phyloP scores from a whole-genome alignment of 805 yeast species.

The Wickerhamomyces bisporus region DNA sequence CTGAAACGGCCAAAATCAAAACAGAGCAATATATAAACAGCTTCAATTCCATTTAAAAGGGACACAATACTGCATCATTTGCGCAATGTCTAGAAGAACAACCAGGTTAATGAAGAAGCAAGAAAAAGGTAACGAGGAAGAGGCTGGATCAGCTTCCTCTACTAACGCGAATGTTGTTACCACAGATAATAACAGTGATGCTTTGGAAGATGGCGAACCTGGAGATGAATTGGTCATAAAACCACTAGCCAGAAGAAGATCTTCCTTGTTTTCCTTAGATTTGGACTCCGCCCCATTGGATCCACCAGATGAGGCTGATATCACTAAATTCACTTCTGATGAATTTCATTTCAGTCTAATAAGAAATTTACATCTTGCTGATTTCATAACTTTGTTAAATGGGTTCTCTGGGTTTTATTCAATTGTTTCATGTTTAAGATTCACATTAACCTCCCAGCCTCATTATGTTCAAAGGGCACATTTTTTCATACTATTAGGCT shows the following conservation, averaged over 20 bases:
- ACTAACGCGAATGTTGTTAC: no score
- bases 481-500: slow-evolving; percentile 82
- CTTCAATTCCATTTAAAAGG: no score
- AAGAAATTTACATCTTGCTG: slow-evolving; percentile 89
- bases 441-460: slow-evolving; percentile 60
- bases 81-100: background rate
- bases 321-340: slow-evolving; percentile 76
- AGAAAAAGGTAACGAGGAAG: background rate
- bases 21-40: background rate
- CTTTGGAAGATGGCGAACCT: background rate
- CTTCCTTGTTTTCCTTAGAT: slow-evolving; percentile 49
- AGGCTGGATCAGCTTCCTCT: no score
- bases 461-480: slow-evolving; percentile 84
- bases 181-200: slow-evolving; percentile 1
- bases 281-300: slow-evolving; percentile 46
- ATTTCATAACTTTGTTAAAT: slow-evolving; percentile 88
- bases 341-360: slow-evolving; percentile 81
- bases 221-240: slow-evolving; percentile 14
- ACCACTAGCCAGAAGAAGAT: slow-evolving; percentile 39
- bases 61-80: no score
- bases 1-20: background rate
- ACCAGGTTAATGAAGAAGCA: background rate
- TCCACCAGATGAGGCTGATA: slow-evolving; percentile 73
- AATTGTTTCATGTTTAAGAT: slow-evolving; percentile 79
- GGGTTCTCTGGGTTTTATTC: slow-evolving; percentile 94